Evolutionary conservation across 2,329 filamentous ascomycete genomes (phyloP).

Genomic region (Xylaria sp.): DNA sequence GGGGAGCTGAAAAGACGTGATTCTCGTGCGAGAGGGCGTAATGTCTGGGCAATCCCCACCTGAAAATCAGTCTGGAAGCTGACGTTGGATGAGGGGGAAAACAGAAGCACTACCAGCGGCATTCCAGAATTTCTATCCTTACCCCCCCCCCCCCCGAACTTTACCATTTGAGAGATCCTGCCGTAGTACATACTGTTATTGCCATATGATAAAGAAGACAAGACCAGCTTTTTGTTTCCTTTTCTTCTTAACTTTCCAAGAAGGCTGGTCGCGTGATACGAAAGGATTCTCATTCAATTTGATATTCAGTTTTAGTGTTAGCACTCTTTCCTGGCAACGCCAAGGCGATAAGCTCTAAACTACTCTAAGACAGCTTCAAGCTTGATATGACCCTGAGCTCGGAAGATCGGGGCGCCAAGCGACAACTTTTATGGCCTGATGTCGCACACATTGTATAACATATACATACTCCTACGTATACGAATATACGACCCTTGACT

Average conservation of each 20-base stretch:
- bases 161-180: not conserved
- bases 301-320: not conserved
- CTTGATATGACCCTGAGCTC: not conserved
- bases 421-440: slow-evolving; percentile 5
- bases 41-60: slow-evolving; percentile 7
- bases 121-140: not conserved
- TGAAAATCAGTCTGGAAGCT: slow-evolving; percentile 15
- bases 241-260: not conserved
- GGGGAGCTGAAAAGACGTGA: slow-evolving; percentile 24
- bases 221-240: slow-evolving; percentile 3
- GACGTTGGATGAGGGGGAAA: slow-evolving; percentile 23
- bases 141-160: not conserved
- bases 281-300: not conserved
- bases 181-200: not conserved
- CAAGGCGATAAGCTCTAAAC: not conserved
- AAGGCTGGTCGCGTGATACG: not conserved
- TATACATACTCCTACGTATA: not conserved
- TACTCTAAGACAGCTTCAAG: slow-evolving; percentile 8
- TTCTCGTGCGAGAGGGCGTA: slow-evolving; percentile 25
- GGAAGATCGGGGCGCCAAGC: slow-evolving; percentile 26
- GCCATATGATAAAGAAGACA: not conserved
- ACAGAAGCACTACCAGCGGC: not conserved
- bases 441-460: slow-evolving; percentile 5
- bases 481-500: not conserved
- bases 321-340: not conserved